Conservation (phyloP, 2,329 filamentous ascomycete genomes). For the Drechslera avenae region DNA sequence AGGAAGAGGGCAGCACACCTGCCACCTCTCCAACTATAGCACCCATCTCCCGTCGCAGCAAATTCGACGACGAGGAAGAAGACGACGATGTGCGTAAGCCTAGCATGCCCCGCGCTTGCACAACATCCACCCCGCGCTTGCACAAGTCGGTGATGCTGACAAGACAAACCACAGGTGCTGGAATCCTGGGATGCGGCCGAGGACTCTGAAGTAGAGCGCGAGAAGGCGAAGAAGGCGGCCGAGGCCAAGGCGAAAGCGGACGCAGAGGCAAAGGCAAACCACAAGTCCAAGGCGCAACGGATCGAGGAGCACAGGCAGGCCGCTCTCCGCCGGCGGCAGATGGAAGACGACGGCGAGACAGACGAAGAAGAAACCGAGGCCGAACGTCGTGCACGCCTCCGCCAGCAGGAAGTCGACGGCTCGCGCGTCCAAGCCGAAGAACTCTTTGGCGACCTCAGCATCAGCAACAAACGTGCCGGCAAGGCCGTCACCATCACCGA, state of each 20-base stretch:
- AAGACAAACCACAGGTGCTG: slow-evolving; percentile 67
- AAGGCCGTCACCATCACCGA: slow-evolving; percentile 73
- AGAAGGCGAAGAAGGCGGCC: slow-evolving; percentile 86
- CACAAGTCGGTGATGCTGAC: slow-evolving; percentile 25
- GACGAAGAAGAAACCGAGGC: slow-evolving; percentile 75
- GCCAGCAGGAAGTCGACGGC: slow-evolving; percentile 80
- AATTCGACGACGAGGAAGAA: slow-evolving; percentile 92
- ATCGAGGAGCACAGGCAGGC: slow-evolving; percentile 74
- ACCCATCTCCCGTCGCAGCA: slow-evolving; percentile 59
- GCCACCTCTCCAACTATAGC: slow-evolving; percentile 55
- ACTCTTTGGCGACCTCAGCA: slow-evolving; percentile 77
- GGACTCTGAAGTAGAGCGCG: slow-evolving; percentile 94
- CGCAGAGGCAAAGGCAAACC: slow-evolving; percentile 83
- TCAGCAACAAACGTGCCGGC: slow-evolving; percentile 71
- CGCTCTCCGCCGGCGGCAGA: slow-evolving; percentile 64
- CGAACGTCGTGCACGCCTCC: slow-evolving; percentile 74
- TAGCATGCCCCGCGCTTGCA: slow-evolving; percentile 21
- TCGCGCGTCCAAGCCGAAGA: slow-evolving; percentile 91
- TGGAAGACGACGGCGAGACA: slow-evolving; percentile 62
- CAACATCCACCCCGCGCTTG: slow-evolving; percentile 23
- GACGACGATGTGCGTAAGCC: slow-evolving; percentile 72
- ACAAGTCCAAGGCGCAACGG: slow-evolving; percentile 87
- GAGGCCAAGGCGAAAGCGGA: slow-evolving; percentile 89
- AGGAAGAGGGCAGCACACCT: slow-evolving; percentile 63
- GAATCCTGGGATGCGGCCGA: slow-evolving; percentile 97